Conservation (phyloP, 2,329 filamentous ascomycete genomes). For the Botrytis sinoallii region DNA sequence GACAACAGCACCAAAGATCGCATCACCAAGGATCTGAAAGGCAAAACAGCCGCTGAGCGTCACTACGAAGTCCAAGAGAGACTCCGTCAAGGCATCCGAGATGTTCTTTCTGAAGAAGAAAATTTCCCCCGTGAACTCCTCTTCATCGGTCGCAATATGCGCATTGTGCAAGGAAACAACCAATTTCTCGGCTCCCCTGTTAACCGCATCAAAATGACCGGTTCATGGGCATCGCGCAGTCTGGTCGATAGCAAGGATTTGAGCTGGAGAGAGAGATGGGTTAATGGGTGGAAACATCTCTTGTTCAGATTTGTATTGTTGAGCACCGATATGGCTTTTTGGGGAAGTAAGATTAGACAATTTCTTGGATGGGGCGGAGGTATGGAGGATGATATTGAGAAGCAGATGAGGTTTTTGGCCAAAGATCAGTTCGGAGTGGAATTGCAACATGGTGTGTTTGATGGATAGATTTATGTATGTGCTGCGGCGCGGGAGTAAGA, state of each 20-base stretch:
- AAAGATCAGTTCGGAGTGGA: conserved; percentile 84
- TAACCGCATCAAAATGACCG: conserved; percentile 90
- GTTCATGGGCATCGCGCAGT: conserved; percentile 81
- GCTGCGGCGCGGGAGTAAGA: background rate
- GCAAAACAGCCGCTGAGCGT: conserved; percentile 53
- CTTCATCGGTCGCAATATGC: conserved; percentile 69
- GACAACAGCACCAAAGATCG: conserved; percentile 65
- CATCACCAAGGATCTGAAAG: conserved; percentile 51
- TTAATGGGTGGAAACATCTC: conserved; percentile 72
- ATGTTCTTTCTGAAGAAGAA: conserved; percentile 64
- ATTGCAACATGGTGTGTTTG: conserved; percentile 82
- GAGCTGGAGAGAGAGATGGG: conserved; percentile 57
- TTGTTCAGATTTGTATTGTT: conserved; percentile 78
- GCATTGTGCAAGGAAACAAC: conserved; percentile 72
- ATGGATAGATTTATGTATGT: conserved; percentile 54
- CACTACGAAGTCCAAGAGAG: conserved; percentile 75
- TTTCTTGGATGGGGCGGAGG: conserved; percentile 72
- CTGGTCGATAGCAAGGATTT: conserved; percentile 72
- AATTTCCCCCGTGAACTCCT: conserved; percentile 70
- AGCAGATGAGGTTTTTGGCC: conserved; percentile 80
- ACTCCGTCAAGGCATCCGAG: conserved; percentile 61
- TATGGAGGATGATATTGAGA: conserved; percentile 93
- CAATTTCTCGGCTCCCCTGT: conserved; percentile 71
- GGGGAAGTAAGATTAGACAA: conserved; percentile 74
- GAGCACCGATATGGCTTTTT: conserved; percentile 77